Evolutionary conservation across 2,329 filamentous ascomycete genomes (phyloP).

Genomic region (Fusarium tuaranense): DNA sequence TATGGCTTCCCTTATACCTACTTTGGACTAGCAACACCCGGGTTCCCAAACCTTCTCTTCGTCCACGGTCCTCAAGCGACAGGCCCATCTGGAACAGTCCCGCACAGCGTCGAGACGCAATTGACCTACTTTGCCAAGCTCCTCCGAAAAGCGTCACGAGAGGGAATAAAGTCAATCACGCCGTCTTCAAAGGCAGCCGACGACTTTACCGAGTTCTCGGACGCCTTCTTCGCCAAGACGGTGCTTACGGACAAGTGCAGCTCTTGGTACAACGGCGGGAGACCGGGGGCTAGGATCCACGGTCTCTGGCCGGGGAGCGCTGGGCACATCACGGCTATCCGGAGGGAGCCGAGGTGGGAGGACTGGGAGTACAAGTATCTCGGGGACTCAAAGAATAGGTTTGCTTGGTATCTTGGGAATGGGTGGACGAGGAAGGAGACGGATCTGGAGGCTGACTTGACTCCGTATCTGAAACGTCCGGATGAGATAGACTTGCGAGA

Average conservation of each 20-base stretch:
- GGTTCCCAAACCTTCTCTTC: constrained; percentile 76
- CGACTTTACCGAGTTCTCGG: constrained; percentile 71
- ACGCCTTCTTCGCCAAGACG: constrained; percentile 66
- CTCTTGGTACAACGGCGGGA: constrained; percentile 78
- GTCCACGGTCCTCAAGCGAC: constrained; percentile 70
- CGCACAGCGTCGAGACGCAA: constrained; percentile 75
- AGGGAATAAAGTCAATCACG: constrained; percentile 73
- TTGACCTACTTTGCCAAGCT: constrained; percentile 74
- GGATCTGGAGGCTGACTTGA: constrained; percentile 68
- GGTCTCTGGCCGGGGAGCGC: constrained; percentile 79
- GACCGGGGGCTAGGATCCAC: constrained; percentile 72
- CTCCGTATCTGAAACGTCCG: constrained; percentile 69
- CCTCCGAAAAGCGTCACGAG: constrained; percentile 72
- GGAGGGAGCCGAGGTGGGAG: constrained; percentile 66
- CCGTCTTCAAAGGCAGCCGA: constrained; percentile 71
- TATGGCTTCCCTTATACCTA: constrained; percentile 77
- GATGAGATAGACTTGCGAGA: constrained; percentile 69
- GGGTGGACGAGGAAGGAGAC: constrained; percentile 72
- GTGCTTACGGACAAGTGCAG: constrained; percentile 72
- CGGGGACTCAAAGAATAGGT: constrained; percentile 59
- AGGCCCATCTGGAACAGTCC: constrained; percentile 73
- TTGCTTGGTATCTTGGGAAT: constrained; percentile 75
- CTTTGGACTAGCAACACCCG: constrained; percentile 71
- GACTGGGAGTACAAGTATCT: constrained; percentile 65
- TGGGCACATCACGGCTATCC: constrained; percentile 68